These are phyloP conservation scores for Backusella macrospora DNA, from an alignment of 192 early-diverging fungal species.

Conservation along the genomic window DNA sequence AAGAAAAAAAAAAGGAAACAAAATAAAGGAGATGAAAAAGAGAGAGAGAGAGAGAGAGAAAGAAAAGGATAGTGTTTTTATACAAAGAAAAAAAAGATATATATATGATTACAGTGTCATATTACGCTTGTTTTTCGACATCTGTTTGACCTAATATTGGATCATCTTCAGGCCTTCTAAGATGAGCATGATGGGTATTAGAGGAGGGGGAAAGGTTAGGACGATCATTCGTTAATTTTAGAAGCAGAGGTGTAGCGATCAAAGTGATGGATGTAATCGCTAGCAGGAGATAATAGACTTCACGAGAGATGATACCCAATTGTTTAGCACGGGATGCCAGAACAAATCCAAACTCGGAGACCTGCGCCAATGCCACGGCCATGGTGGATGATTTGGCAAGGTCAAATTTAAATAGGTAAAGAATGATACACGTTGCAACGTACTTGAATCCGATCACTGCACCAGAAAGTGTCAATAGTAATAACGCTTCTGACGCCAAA, in stretches of 20 bases:
- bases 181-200: background rate
- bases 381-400: constrained; percentile 40
- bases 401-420: constrained; percentile 46
- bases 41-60: too few relatives aligned
- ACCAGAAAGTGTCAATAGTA: constrained; percentile 49
- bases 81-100: constrained; percentile 9
- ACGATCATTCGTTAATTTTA: constrained; percentile 39
- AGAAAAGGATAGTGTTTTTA: constrained; percentile 7
- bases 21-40: too few relatives aligned
- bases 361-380: constrained; percentile 56
- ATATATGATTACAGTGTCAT: background rate
- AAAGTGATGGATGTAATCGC: constrained; percentile 54
- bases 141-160: background rate
- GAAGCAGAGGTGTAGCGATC: constrained; percentile 54
- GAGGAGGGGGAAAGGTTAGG: background rate
- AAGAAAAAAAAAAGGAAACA: background rate
- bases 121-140: constrained; percentile 5
- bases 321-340: constrained; percentile 57
- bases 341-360: constrained; percentile 63
- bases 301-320: constrained; percentile 52
- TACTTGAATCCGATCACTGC: constrained; percentile 54
- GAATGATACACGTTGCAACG: constrained; percentile 37
- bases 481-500: constrained; percentile 47
- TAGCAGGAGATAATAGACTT: constrained; percentile 57
- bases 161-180: background rate